phyloP scores from a whole-genome alignment of 2,329 filamentous ascomycete genomes.

The Fusarium mangiferae region DNA sequence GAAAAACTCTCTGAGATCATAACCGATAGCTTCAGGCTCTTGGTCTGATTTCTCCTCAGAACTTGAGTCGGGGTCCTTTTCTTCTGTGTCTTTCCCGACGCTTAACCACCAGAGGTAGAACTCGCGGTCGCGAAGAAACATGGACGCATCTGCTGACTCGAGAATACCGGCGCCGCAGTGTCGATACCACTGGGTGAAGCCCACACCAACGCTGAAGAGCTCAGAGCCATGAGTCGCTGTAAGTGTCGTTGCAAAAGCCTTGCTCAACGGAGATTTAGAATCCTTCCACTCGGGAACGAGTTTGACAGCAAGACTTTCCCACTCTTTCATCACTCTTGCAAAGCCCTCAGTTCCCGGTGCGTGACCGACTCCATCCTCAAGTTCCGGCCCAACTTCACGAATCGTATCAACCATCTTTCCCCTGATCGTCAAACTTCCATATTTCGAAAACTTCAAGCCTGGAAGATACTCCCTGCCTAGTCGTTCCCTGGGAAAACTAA shows the following conservation, averaged over 20 bases:
- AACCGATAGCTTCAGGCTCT: neutral
- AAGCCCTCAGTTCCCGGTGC: neutral
- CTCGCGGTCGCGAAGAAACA: conserved; percentile 10
- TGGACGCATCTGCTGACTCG: neutral
- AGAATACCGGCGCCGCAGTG: conserved; percentile 8
- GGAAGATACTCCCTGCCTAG: neutral
- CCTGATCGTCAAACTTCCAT: neutral
- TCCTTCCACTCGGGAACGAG: neutral
- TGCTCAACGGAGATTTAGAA: neutral
- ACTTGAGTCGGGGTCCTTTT: fast-evolving
- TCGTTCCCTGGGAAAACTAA: neutral
- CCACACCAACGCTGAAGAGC: neutral
- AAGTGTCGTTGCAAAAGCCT: neutral
- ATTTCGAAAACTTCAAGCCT: neutral
- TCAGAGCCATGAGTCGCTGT: neutral
- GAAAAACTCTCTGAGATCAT: neutral
- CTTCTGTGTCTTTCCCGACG: fast-evolving
- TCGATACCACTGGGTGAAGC: conserved; percentile 15
- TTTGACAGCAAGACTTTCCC: neutral
- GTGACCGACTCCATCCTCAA: neutral
- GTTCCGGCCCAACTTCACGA: neutral
- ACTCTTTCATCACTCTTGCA: neutral
- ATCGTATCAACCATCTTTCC: conserved; percentile 12
- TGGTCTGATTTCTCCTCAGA: neutral
- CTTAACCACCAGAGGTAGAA: conserved; percentile 17